Evolutionary conservation across 2,329 filamentous ascomycete genomes (phyloP).

Genomic region (Fusarium pseudograminearum): DNA sequence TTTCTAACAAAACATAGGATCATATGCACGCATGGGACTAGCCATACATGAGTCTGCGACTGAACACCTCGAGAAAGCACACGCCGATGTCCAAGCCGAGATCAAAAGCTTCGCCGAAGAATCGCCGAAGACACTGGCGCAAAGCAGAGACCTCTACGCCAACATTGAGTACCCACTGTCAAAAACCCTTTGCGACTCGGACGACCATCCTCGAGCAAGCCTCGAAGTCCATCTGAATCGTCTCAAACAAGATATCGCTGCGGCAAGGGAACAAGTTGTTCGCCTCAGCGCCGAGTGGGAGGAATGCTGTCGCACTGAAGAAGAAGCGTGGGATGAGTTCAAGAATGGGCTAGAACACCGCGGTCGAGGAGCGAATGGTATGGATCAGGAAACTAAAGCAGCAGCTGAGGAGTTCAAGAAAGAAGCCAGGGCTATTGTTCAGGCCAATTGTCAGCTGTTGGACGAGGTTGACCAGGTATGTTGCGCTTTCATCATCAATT

Average conservation of each 20-base stretch:
- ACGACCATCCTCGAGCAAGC: constrained; percentile 41
- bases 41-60: constrained; percentile 12
- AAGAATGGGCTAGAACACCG: neutral
- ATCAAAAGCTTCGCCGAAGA: constrained; percentile 39
- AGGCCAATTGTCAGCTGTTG: constrained; percentile 38
- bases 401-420: constrained; percentile 26
- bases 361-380: neutral
- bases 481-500: fast-evolving
- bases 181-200: constrained; percentile 49
- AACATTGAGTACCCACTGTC: constrained; percentile 51
- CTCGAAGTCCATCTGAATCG: constrained; percentile 45
- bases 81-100: constrained; percentile 39
- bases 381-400: neutral
- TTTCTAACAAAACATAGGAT: constrained; percentile 32
- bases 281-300: constrained; percentile 45
- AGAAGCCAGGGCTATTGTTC: constrained; percentile 43
- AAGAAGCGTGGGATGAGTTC: constrained; percentile 38
- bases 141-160: constrained; percentile 46
- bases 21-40: constrained; percentile 43
- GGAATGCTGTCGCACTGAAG: constrained; percentile 38
- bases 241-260: constrained; percentile 39
- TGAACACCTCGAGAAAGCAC: constrained; percentile 39
- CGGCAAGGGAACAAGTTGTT: constrained; percentile 44
- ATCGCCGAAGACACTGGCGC: constrained; percentile 27
- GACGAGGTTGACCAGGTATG: constrained; percentile 49